Evolutionary conservation across 2,329 filamentous ascomycete species (phyloP), one percentile per base, ranked within the genome.

Genomic region (Gremmenia infestans): DNA sequence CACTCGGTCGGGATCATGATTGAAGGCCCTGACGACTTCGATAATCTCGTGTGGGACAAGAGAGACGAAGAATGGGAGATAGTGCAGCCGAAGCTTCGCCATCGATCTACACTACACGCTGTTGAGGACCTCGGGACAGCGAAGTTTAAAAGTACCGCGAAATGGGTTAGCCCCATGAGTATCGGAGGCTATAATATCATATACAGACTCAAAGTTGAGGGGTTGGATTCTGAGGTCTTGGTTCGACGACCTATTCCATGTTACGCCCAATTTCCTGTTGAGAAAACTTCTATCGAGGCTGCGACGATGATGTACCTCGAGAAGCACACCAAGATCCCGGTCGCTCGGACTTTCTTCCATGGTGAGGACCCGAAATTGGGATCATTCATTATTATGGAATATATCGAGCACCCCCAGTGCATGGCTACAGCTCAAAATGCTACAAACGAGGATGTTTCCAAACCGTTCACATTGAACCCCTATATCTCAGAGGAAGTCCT

Each of bases 321-420:
- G 8, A 37, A 61, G 19, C 40, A 60, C n/a, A 65, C 67, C 3
- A 50, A 48, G 2, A 62, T 70, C 23, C 67, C 64, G 6, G 60
- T 69, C 14, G 60, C 68, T 5, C 52, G 48, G 2, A 56, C 68
- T 35, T 46, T 64, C 37, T 60, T 57, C 22, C 64, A 56, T 45
- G 65, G 67, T 15, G 46, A 49, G 47, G 62, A 56, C 19, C 25
- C 28, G 23, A 62, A 60, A 1, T 53, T 72, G 0, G 63, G 67
- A 5, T 69, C 71, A 0, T 74, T 69, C 50, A 73, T 73, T 17
- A 63, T 72, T 37, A 72, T 73, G 68, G 65, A 71, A 14, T 71
- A 66, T 17, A 37, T 37, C 35, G 35, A 37, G 35, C 35, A 37
- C 35, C 35, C 35, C 35, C 28, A n/a, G 36, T 55, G 8, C 35